These are phyloP conservation scores for Whalleya microplaca DNA, from an alignment of 2,329 filamentous ascomycete genomes.

Conservation along the genomic window DNA sequence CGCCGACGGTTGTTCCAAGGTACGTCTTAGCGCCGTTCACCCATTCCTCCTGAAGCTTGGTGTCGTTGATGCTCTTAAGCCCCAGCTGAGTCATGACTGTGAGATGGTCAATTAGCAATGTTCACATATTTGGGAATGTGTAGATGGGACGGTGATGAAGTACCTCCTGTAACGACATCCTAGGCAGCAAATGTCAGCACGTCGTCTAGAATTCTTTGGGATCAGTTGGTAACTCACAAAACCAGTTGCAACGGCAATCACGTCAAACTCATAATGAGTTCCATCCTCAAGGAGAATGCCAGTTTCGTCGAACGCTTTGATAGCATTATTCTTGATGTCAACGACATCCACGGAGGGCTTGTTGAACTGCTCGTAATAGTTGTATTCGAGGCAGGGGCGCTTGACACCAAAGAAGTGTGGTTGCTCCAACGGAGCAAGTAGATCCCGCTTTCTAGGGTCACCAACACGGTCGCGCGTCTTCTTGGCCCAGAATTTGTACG, in stretches of 20 bases:
- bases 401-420: slow-evolving; percentile 60
- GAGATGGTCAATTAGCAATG: slow-evolving; percentile 33
- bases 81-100: slow-evolving; percentile 43
- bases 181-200: too few relatives aligned
- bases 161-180: too few relatives aligned
- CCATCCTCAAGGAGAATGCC: slow-evolving; percentile 30
- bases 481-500: slow-evolving; percentile 59
- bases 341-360: slow-evolving; percentile 39
- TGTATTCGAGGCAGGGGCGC: slow-evolving; percentile 38
- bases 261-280: slow-evolving; percentile 35
- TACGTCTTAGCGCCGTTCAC: slow-evolving; percentile 38
- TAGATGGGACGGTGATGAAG: background rate
- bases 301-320: slow-evolving; percentile 27
- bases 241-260: slow-evolving; percentile 28
- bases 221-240: background rate
- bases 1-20: slow-evolving; percentile 44
- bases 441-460: slow-evolving; percentile 51
- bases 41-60: slow-evolving; percentile 38
- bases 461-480: slow-evolving; percentile 54
- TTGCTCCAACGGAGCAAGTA: slow-evolving; percentile 56
- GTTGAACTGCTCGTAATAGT: slow-evolving; percentile 42
- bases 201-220: too few relatives aligned
- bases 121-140: background rate
- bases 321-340: slow-evolving; percentile 32
- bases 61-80: slow-evolving; percentile 36